Base-by-base conservation (phyloP, 2,329 filamentous ascomycete species). In the Thelonectria blattea region DNA sequence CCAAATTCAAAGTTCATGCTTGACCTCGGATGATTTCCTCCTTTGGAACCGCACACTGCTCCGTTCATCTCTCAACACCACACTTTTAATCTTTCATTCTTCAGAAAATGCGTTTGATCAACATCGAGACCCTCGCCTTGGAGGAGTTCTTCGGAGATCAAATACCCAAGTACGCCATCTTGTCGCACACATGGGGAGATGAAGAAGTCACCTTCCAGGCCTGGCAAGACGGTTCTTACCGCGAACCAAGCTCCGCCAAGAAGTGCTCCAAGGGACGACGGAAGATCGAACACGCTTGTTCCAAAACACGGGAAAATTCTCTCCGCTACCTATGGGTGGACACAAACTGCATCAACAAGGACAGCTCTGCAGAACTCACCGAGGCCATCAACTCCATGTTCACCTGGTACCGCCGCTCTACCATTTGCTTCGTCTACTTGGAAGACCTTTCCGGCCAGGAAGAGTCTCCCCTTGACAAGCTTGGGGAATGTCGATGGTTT, bases 181-280 rank as follows among this genome's bases (percentile, higher is more conserved):
- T 75, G 10, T 74, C 73, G 14, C 73, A 75, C 60, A 73, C 71
- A n/a, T 73, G 71, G 67, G 67, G 61, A 10, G 39, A 62, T 2
- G 71, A 72, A 4, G 73, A 75, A 49, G 68, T 73, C 32, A 67
- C 63, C 5, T 65, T 66, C 43, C 65, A 67, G 20, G 62, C 69
- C 56, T 58, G 69, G 59, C 53, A 51, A 10, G 50, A 64, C 6
- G 18, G 18, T 41, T 12, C 27, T 18, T 15, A 27, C 32, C 2
- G 43, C 43, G 17, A 20, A 20, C 15, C n/a, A 48, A 5, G 2
- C 34, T 37, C 10, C 17, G 17, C 15, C 15, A 8, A 15, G 2
- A 37, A 12, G 3, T 18, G 10, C n/a, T 3, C 41, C 41, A 43
- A 20, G 41, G 43, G 52, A 9, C 48, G 24, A 15, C 18, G 15